phyloP scores from a whole-genome alignment of 2,329 filamentous ascomycete genomes.

The Harringtonia aguacate region DNA sequence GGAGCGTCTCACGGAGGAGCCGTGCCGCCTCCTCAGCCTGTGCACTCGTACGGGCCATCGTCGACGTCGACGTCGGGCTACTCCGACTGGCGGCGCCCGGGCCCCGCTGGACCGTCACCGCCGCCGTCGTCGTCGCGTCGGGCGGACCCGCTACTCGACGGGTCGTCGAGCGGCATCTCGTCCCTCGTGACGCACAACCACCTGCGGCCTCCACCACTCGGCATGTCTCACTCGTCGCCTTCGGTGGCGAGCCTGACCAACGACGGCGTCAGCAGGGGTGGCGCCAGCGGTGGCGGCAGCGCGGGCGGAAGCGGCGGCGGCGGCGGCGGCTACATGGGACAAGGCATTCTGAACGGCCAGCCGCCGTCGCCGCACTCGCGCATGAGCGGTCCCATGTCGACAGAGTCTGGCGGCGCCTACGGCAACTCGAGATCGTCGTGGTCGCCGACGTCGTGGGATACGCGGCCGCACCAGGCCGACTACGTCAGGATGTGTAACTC shows the following conservation, averaged over 20 bases:
- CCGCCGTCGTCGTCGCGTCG: constrained; percentile 4
- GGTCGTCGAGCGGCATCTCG: constrained; percentile 5
- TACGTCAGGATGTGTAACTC: constrained; percentile 19
- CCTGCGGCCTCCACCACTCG: constrained; percentile 10
- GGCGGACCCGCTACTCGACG: constrained; percentile 2
- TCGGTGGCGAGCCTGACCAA: no score
- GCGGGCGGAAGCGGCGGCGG: background rate
- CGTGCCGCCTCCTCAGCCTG: constrained; percentile 2
- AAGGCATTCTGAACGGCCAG: constrained; percentile 27
- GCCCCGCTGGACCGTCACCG: background rate
- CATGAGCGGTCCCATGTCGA: constrained; percentile 28
- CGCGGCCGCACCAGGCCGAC: constrained; percentile 23
- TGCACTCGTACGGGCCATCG: constrained; percentile 4
- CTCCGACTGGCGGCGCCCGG: constrained; percentile 7
- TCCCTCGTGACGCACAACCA: constrained; percentile 10
- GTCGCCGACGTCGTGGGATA: constrained; percentile 19
- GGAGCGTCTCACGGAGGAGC: no score
- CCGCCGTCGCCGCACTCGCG: constrained; percentile 36
- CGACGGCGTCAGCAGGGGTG: background rate
- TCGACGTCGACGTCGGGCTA: constrained; percentile 5
- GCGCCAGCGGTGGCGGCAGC: background rate
- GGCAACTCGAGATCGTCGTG: constrained; percentile 2
- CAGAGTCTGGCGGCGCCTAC: background rate
- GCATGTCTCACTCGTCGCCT: background rate
- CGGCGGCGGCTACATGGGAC: constrained; percentile 5